phyloP scores from a whole-genome alignment of 495 filamentous ascomycete species.

The Tuber brumale region DNA sequence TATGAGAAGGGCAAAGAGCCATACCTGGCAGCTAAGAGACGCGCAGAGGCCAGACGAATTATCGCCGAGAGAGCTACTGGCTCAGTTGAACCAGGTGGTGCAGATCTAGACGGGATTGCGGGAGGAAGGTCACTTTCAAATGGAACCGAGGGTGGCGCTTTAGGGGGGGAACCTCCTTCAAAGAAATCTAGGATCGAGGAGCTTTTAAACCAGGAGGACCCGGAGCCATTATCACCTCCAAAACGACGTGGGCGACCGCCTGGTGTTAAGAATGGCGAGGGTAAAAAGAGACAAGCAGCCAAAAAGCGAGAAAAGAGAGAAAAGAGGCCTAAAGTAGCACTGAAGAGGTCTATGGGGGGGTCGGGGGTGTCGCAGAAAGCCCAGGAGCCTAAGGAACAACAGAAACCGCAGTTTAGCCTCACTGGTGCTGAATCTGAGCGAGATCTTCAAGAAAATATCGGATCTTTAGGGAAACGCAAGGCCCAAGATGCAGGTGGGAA shows the following conservation, averaged over 20 bases:
- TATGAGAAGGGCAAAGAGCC: slow-evolving; percentile 42
- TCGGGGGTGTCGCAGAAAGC: not conserved
- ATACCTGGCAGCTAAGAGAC: slow-evolving; percentile 36
- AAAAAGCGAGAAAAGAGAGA: not conserved
- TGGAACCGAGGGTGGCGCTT: slow-evolving; percentile 2
- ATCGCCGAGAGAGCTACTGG: not conserved
- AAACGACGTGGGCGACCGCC: slow-evolving; percentile 36
- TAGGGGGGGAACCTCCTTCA: slow-evolving; percentile 7
- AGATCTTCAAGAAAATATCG: not conserved
- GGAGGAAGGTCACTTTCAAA: slow-evolving; percentile 6
- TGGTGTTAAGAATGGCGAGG: slow-evolving; percentile 3
- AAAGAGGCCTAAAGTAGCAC: not conserved
- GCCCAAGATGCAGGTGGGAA: not conserved
- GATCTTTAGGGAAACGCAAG: not conserved
- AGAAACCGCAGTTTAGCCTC: not conserved
- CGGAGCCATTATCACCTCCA: slow-evolving; percentile 5
- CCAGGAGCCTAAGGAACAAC: not conserved
- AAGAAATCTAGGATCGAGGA: slow-evolving; percentile 23
- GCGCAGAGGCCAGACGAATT: slow-evolving; percentile 25
- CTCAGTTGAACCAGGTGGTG: not conserved
- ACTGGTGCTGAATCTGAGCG: not conserved
- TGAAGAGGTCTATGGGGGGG: not conserved
- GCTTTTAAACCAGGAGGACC: slow-evolving; percentile 21
- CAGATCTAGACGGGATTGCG: not conserved
- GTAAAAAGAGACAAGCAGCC: not conserved